Percentiles rank a stretch among this genome's conserved stretches.
Conservation (phyloP, 306 rosid genomes). For the Hippophae tibetana region DNA sequence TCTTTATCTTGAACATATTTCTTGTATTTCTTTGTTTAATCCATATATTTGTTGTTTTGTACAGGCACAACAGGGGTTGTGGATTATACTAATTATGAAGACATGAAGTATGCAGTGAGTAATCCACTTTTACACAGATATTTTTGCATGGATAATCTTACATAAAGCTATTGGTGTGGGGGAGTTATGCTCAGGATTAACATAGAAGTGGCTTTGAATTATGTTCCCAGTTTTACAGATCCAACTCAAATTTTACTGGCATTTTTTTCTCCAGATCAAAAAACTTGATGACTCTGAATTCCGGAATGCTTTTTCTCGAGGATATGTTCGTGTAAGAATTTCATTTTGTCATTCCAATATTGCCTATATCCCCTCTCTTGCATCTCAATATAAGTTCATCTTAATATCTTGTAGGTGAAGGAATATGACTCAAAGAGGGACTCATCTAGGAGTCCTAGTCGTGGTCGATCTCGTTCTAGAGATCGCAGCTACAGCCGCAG, state of each 20-base stretch:
- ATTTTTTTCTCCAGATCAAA: constrained; percentile 53
- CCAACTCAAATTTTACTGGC: not conserved
- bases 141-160: too few relatives aligned
- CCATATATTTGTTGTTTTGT: constrained; percentile 14
- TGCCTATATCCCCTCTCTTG: not conserved
- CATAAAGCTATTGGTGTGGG: too few relatives aligned
- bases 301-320: constrained; percentile 81
- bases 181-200: too few relatives aligned
- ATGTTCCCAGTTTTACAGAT: too few relatives aligned
- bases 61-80: constrained; percentile 93
- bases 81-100: constrained; percentile 87
- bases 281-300: constrained; percentile 98
- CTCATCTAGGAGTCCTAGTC: constrained; percentile 81
- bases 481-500: constrained; percentile 88
- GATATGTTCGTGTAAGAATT: constrained; percentile 67
- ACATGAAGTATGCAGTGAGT: constrained; percentile 98
- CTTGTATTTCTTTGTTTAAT: not conserved
- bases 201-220: too few relatives aligned
- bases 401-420: constrained; percentile 50
- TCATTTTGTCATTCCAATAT: constrained; percentile 1
- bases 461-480: constrained; percentile 69
- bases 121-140: not conserved
- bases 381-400: not conserved
- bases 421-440: constrained; percentile 88
- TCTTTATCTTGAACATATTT: too few relatives aligned